Base-by-base conservation (phyloP, 371 early-diverging fungal genomes). In the Mortierella sp. region DNA sequence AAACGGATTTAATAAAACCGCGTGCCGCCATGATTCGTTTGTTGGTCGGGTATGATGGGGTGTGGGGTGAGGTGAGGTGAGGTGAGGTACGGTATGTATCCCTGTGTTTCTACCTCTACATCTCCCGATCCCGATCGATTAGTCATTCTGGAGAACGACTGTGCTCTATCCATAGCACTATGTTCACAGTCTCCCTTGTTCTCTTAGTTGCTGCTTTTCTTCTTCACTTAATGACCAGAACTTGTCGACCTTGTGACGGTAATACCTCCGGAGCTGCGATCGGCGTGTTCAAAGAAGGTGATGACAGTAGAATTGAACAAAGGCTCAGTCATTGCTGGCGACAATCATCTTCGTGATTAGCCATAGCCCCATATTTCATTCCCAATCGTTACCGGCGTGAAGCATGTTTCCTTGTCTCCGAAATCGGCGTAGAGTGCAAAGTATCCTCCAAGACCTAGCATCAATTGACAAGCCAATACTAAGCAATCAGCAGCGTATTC, bases 201-300 rank as follows among this genome's bases (percentile, higher is more conserved):
- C 78, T 59, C 62, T 64, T n/a, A 76, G 66, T 39, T 76, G 78
- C 31, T 70, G 48, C 60, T 76, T 76, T 56, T 76, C 78, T 46
- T 76, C 78, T 38, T 76, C 78, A 51, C 78, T 76, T 46, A 76
- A 31, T 42, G 78, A 76, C 78, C 78, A 76, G 24, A 76, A 70
- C 2, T 70, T 42, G 34, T 76, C 51, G 16, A 70, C 63, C 41
- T 76, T 76, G 13, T 70, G 70, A 13, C 49, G 64, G 55, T 70
- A 76, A 24, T 31, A 66, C 34, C 50, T 64, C 41, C 78, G 70
- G 26, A 76, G 34, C 78, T 28, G 39, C 26, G 7, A 47, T 30
- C 16, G 14, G 47, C 7, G 41, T 7, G 34, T 34, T 4, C 10
- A 38, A 16, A 18, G 14, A 18, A 18, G 27, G 12, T 39, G 26